Evolutionary conservation across 225 moss, liverwort and hornwort genomes (phyloP).

Genomic region (Climacium dendroides): DNA sequence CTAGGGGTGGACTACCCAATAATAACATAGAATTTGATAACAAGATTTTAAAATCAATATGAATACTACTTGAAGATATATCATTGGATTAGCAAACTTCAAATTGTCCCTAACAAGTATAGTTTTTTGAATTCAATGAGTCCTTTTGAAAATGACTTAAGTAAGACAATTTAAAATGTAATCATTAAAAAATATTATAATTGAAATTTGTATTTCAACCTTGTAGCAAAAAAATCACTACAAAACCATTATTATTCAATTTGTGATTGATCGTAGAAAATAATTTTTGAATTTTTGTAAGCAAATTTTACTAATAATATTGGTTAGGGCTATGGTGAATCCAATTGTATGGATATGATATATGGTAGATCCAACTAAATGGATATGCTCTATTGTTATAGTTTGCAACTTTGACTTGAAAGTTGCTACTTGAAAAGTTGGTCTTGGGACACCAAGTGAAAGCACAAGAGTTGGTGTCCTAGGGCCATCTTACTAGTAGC

Average conservation of each 20-base stretch:
- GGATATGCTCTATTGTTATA: neutral
- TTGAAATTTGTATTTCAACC: neutral
- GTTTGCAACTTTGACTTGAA: neutral
- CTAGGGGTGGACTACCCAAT: neutral
- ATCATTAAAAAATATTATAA: neutral
- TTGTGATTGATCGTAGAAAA: neutral
- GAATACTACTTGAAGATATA: neutral
- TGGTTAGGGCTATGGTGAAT: neutral
- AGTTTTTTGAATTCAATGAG: neutral
- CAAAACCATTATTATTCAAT: neutral
- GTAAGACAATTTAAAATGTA: too few species aligned
- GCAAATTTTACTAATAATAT: neutral
- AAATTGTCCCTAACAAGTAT: neutral
- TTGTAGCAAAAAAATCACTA: neutral
- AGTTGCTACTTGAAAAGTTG: neutral
- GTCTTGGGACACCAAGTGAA: neutral
- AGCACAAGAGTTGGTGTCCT: neutral
- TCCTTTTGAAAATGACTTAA: neutral
- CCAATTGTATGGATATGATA: neutral
- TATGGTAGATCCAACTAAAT: neutral
- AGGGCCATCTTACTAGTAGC: neutral
- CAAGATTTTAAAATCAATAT: neutral
- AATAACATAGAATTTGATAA: neutral
- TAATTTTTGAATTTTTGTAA: too few species aligned
- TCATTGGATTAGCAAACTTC: neutral